Base-by-base conservation (phyloP, 108 stramenopile genomes). In the Epithemia pelagica region DNA sequence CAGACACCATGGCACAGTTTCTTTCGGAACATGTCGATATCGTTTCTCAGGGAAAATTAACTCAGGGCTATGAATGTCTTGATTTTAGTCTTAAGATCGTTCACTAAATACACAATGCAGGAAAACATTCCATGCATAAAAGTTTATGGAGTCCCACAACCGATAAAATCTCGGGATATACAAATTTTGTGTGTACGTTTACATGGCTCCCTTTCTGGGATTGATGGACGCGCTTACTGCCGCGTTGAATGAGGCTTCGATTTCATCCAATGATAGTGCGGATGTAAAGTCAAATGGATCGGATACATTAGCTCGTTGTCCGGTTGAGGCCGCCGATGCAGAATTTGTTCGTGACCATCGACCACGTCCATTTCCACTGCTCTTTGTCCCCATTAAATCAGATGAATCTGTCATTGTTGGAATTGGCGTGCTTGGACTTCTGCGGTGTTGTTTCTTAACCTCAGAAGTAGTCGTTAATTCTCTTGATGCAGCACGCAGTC, bases 1-100 rank as follows among this genome's bases (percentile, higher is more conserved):
- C 80, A 5, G 96, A 97, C 23, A 98, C 88, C 23, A 85, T 98
- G 89, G 75, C 74, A 2, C 65, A 81, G 1, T 99, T 85, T 74
- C 78, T 98, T 23, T 80, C 71, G 33, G 77, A 88, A 51, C 59
- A 90, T 67, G 94, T 99, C n/a, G 99, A 99, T 76, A 81, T 99
- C 27, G 86, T 99, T 65, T 91, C 89, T 55, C 92, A 87, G 70
- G 99, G 99, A 37, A 92, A 85, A 62, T 84, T 99, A 32, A 99
- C 99, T n/a, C 99, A 99, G 68, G 99, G 99, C 27, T 99, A 99
- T 71, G 60, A 78, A 54, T 95, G 92, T 76, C 71, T 99, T 22
- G 97, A 99, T 79, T 97, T 84, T 56, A 94, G 92, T 67, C 76
- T 99, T 46, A 99, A 99, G 69, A 87, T 99, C 37, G 37, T 46